Percentiles rank a stretch among this genome's conserved stretches.
Evolutionary conservation across 352 stramenopile genomes (phyloP).

Genomic region (Pythium myriotylum): DNA sequence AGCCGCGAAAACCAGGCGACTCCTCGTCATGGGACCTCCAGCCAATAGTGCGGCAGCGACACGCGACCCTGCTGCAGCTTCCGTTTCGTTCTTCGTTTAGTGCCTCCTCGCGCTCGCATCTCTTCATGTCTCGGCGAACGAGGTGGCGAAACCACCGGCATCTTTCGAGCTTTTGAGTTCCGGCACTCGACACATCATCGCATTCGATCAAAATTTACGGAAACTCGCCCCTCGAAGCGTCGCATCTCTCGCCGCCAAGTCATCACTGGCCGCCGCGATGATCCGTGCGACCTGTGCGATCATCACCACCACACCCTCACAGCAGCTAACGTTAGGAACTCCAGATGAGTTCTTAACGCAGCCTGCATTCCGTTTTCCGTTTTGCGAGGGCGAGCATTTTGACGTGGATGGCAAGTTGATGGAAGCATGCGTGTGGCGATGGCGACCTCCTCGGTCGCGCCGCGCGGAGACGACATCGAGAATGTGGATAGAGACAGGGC

Average conservation of each 20-base stretch:
- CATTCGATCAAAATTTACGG: slow-evolving; percentile 1
- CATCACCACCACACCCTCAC: too few relatives aligned
- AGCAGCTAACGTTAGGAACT: slow-evolving; percentile 5
- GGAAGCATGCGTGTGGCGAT: slow-evolving; percentile 4
- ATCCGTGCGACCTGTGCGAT: neutral
- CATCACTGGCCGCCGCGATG: neutral
- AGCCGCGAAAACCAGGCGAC: neutral
- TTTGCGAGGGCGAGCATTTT: neutral
- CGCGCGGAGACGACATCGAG: neutral
- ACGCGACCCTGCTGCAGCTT: neutral
- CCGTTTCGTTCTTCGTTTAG: neutral
- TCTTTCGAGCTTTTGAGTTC: neutral
- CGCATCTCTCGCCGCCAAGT: too few relatives aligned
- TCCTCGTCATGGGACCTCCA: neutral
- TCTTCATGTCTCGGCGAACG: neutral
- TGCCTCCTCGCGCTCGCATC: neutral
- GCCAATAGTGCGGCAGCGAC: neutral
- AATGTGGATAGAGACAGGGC: neutral
- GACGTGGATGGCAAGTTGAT: neutral
- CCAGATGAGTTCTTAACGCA: neutral
- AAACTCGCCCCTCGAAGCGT: neutral
- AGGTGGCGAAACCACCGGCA: neutral
- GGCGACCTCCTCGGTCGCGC: slow-evolving; percentile 18
- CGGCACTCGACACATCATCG: neutral
- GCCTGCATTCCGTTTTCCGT: slow-evolving; percentile 22